Percentiles rank a stretch among this genome's conserved stretches.
These are phyloP conservation scores for Sporothrix brasiliensis DNA, from an alignment of 2,329 filamentous ascomycete genomes.

Conservation along the genomic window DNA sequence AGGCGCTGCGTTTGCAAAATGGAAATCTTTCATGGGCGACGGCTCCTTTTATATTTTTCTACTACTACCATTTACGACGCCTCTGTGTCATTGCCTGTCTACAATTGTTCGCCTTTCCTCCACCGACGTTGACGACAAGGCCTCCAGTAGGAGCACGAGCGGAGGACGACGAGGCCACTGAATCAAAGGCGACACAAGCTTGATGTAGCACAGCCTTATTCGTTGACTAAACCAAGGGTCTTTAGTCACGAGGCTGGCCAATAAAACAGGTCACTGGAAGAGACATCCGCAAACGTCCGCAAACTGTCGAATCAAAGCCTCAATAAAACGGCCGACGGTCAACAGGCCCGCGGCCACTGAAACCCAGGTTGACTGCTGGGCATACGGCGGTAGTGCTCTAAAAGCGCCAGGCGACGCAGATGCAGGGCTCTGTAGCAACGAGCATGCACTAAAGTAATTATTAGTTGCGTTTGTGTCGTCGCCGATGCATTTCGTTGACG, in stretches of 20 bases:
- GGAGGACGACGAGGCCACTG: background rate
- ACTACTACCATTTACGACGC: background rate
- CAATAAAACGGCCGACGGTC: background rate
- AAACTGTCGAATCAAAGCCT: background rate
- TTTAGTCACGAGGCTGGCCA: background rate
- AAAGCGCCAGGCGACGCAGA: background rate
- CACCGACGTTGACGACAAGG: background rate
- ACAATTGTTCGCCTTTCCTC: background rate
- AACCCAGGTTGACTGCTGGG: background rate
- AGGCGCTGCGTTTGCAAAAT: background rate
- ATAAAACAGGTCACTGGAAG: background rate
- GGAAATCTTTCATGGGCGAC: background rate
- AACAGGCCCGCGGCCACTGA: background rate
- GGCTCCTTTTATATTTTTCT: constrained; percentile 5
- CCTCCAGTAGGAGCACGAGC: background rate
- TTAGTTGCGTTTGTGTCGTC: background rate
- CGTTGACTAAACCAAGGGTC: background rate
- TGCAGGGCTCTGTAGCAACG: background rate
- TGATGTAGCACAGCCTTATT: constrained; percentile 8
- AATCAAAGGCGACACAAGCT: constrained; percentile 25
- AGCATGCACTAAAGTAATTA: background rate
- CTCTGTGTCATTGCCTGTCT: background rate
- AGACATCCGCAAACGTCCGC: background rate
- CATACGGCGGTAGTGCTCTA: background rate
- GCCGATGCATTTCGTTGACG: background rate